Evolutionary conservation across 2,329 filamentous ascomycete species (phyloP), one percentile per base, ranked within the genome.

Genomic region (Colletotrichum kahawae): DNA sequence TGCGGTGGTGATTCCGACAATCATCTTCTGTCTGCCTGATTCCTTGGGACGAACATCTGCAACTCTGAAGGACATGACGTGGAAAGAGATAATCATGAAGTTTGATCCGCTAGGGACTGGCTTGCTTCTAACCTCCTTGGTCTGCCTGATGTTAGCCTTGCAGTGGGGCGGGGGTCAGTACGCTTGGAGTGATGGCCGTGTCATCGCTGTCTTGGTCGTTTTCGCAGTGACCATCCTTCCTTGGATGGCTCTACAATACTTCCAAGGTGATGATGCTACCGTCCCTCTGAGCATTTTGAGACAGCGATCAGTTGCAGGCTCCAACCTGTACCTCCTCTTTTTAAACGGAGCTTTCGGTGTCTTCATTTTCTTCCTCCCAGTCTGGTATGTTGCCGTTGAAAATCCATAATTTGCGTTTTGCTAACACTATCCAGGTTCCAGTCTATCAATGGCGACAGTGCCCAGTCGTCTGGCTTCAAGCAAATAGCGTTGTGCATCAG

Each of bases 41-140:
- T 59, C 69, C n/a, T 21, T 67, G n/a, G 38, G 69, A n/a, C 31
- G 10, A 29, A 29, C 18, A 9, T 31, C 31, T 5, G 31, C 31
- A 71, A 54, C 57, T 8, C 60, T 48, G 27, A 66, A 34, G 54
- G 27, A 13, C 7, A 65, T 57, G 68, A 54, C 34, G 5, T 60
- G 33, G 29, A 33, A 51, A 14, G 56, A 69, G 27, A 38, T 74
- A 9, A 24, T 77, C 7, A 48, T 21, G 34, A 43, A 69, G 12
- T 68, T 78, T 34, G 89, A 79, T 31, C 67, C 59, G 7, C 33
- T 76, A 6, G 78, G 78, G 86, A 51, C 43, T 51, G n/a, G 43
- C 43, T 51, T 51, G 0, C 43, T 51, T 12, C n/a, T 51, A 5
- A 51, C 43, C 0, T 51, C 43, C 13, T 4, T 51, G 0, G 43